Evolutionary conservation across 768 basidiomycete genomes (phyloP).

Genomic region (Xanthoconium stramineum): DNA sequence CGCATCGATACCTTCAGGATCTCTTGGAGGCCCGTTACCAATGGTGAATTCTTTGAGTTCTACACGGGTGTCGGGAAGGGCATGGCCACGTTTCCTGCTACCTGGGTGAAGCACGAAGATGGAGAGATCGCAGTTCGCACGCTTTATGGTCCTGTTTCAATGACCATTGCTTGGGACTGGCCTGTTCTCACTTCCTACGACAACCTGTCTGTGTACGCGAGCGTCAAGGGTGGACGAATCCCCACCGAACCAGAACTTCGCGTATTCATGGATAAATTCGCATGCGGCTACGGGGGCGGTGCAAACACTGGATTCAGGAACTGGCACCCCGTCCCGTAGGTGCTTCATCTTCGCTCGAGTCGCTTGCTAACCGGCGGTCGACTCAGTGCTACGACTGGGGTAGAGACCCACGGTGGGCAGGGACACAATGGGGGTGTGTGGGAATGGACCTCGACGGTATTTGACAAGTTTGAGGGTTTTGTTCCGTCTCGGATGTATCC

Average conservation of each 20-base stretch:
- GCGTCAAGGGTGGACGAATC: conserved; percentile 85
- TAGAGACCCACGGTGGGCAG: conserved; percentile 44
- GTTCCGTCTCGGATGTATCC: conserved; percentile 78
- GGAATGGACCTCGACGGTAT: conserved; percentile 92
- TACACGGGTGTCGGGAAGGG: conserved; percentile 45
- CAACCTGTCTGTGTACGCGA: conserved; percentile 76
- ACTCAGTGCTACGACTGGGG: conserved; percentile 65
- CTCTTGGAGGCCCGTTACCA: conserved; percentile 84
- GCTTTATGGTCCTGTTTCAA: conserved; percentile 77
- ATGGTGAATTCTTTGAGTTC: conserved; percentile 78
- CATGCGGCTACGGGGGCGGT: conserved; percentile 70
- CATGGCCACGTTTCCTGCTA: conserved; percentile 33
- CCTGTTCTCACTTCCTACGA: conserved; percentile 79
- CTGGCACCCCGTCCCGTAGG: conserved; percentile 93
- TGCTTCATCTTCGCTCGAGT: conserved; percentile 8
- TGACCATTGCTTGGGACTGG: conserved; percentile 80
- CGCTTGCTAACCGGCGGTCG: neutral
- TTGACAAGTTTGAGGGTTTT: conserved; percentile 74
- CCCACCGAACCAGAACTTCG: conserved; percentile 89
- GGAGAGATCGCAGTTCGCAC: conserved; percentile 63
- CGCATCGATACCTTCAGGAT: conserved; percentile 69
- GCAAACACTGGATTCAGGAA: conserved; percentile 85
- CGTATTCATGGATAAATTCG: conserved; percentile 72
- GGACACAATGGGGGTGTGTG: conserved; percentile 95
- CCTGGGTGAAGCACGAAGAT: conserved; percentile 19